Base-by-base conservation (phyloP, 306 rosid species). In the Heteromeles arbutifolia region DNA sequence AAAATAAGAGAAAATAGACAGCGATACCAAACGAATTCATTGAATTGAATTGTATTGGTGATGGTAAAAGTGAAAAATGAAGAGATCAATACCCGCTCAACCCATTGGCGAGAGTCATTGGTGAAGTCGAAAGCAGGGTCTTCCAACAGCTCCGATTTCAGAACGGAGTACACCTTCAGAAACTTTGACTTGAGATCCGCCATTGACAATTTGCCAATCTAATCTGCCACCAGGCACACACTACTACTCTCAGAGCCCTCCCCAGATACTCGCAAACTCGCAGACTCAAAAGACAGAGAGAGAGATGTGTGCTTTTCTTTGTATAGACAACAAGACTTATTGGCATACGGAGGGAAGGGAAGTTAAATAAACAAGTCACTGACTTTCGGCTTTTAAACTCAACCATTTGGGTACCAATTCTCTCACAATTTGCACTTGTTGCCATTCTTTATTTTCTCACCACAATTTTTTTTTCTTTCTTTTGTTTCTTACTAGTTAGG, bases 51-150 rank as follows among this genome's bases (percentile, higher is more conserved):
- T 72, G 15, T 80, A 75, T 56, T n/a, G 13, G 13, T 66, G 21
- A 58, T 26, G 72, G 77, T 53, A 29, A 63, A 31, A 66, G 18
- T 6, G 13, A 25, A 61, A 17, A 28, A 37, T 28, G 24, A 29
- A 8, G 11, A 1, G 22, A 28, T 56, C 24, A 21, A 34, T 79
- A 90, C 96, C 89, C 83, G 82, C 11, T 90, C 90, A 31, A 90
- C 80, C 96, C 96, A 90, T 72, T 87, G 86, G 52, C 88, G 89
- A 81, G 98, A 82, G 54, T 77, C 90, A 6, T 83, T 88, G 2
- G 92, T 77, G 82, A 77, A 90, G 45, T 93, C 96, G 62, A 93
- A 93, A 50, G 94, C 89, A 34, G 96, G 89, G 80, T 93, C 98
- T 26, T 81, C 58, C 56, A 93, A 76, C 67, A 93, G 91, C 79